Evolutionary conservation across 129 eudicot genomes (phyloP).

Genomic region (Tanacetum coccineum): DNA sequence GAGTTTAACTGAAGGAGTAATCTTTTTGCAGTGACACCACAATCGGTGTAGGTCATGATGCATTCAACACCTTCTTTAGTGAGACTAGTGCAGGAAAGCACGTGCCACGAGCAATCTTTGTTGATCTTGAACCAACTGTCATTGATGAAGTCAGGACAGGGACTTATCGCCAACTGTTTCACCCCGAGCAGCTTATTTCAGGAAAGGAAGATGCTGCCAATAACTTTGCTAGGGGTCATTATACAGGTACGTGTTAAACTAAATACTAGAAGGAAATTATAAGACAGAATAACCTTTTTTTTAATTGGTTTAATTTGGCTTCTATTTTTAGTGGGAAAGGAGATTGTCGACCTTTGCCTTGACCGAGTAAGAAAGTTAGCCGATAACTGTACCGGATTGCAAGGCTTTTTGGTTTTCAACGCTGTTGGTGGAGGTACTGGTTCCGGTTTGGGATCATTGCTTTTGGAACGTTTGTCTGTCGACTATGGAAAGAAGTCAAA

Average conservation of each 20-base stretch:
- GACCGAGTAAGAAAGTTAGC: conserved; percentile 93
- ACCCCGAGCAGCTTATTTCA: conserved; percentile 94
- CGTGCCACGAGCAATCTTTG: conserved; percentile 87
- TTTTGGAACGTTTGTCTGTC: conserved; percentile 89
- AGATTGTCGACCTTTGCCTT: conserved; percentile 86
- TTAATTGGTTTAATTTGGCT: conserved; percentile 14
- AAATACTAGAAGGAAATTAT: neutral
- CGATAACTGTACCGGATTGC: conserved; percentile 95
- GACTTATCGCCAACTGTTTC: conserved; percentile 84
- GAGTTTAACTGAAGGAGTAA: conserved; percentile 15
- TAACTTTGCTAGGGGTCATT: conserved; percentile 96
- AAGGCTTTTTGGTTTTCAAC: conserved; percentile 88
- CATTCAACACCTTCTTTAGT: conserved; percentile 95
- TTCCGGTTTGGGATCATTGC: conserved; percentile 92
- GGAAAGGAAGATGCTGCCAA: conserved; percentile 98
- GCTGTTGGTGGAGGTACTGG: conserved; percentile 99
- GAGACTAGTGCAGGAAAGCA: conserved; percentile 95
- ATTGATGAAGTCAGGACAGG: conserved; percentile 93
- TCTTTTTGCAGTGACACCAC: conserved; percentile 65
- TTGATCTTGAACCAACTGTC: conserved; percentile 97
- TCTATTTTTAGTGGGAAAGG: conserved; percentile 71
- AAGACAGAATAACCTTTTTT: neutral
- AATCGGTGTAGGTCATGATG: conserved; percentile 76
- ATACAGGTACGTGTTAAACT: conserved; percentile 50
- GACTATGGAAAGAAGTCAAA: conserved; percentile 98